Conservation (phyloP, 768 basidiomycete genomes). For the Leucocoprinus sp. region DNA sequence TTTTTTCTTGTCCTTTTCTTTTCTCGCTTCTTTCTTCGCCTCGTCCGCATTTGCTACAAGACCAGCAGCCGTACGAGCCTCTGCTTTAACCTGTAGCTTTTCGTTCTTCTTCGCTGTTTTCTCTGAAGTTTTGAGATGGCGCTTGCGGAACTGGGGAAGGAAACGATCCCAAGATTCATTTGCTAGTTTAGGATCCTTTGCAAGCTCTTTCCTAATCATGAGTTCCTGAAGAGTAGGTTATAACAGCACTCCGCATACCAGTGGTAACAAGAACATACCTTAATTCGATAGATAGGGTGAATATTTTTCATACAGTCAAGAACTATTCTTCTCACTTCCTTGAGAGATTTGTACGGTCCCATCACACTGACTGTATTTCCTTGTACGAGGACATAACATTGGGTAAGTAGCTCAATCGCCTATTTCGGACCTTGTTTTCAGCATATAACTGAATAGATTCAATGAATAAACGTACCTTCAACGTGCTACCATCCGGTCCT, state of each 20-base stretch:
- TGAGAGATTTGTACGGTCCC: conserved; percentile 92
- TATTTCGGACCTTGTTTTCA: conserved; percentile 21
- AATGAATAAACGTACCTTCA: conserved; percentile 58
- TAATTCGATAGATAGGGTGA: conserved; percentile 98
- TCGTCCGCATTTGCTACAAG: conserved; percentile 29
- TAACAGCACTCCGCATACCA: neutral
- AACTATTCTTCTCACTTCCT: conserved; percentile 94
- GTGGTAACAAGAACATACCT: conserved; percentile 35
- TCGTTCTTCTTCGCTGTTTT: conserved; percentile 91
- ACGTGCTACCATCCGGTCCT: conserved; percentile 92
- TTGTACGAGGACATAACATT: conserved; percentile 96
- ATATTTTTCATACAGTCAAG: conserved; percentile 99
- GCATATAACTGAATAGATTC: neutral
- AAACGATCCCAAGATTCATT: conserved; percentile 96
- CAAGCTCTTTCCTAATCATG: conserved; percentile 96
- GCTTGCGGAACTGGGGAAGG: conserved; percentile 90
- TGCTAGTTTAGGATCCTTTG: conserved; percentile 95
- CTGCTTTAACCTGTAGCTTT: conserved; percentile 46
- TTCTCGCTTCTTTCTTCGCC: conserved; percentile 29
- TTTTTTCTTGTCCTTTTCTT: conserved; percentile 62
- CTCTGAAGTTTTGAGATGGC: conserved; percentile 87
- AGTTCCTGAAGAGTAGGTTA: conserved; percentile 57
- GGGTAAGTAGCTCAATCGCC: conserved; percentile 95
- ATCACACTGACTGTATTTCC: conserved; percentile 97
- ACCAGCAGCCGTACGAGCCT: conserved; percentile 61